Conservation (phyloP, 352 stramenopile species). For the Phytopythium kandeliae region DNA sequence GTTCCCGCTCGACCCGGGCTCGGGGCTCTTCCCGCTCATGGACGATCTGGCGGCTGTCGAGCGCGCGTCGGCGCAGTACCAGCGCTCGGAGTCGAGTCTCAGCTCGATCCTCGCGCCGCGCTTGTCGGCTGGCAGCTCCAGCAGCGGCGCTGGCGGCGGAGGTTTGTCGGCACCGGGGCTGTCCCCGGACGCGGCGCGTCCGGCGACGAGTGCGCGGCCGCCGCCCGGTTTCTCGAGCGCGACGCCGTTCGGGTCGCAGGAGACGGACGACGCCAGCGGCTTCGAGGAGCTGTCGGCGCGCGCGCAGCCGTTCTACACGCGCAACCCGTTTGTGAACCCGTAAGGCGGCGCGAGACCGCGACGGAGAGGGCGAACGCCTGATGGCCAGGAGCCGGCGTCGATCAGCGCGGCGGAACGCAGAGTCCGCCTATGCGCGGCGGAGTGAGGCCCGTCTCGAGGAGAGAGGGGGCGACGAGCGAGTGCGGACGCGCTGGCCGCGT, state of each 20-base stretch:
- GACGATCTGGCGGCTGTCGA: conserved; percentile 67
- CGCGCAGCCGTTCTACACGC: conserved; percentile 31
- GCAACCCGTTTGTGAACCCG: conserved; percentile 60
- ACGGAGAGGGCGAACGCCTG: not conserved
- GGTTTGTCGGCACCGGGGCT: conserved; percentile 16
- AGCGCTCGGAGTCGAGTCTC: conserved; percentile 67
- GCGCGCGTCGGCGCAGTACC: conserved; percentile 56
- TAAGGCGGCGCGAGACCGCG: conserved; percentile 13
- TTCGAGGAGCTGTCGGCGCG: conserved; percentile 17
- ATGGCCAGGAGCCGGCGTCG: not conserved
- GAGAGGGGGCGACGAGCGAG: no score
- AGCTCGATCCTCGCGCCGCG: conserved; percentile 48
- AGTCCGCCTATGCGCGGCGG: no score
- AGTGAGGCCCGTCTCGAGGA: no score
- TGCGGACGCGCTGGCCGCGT: no score
- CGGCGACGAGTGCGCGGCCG: conserved; percentile 24
- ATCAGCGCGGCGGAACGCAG: not conserved
- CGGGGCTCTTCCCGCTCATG: conserved; percentile 41
- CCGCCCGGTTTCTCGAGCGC: conserved; percentile 32
- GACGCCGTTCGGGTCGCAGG: conserved; percentile 5
- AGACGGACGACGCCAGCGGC: conserved; percentile 9
- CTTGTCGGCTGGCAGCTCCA: conserved; percentile 10
- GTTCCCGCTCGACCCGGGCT: conserved; percentile 6
- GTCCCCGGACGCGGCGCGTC: conserved; percentile 13
- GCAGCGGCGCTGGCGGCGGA: no score